These are phyloP conservation scores for Wickerhamiella musiphila DNA, from an alignment of 805 yeast species.

Conservation along the genomic window DNA sequence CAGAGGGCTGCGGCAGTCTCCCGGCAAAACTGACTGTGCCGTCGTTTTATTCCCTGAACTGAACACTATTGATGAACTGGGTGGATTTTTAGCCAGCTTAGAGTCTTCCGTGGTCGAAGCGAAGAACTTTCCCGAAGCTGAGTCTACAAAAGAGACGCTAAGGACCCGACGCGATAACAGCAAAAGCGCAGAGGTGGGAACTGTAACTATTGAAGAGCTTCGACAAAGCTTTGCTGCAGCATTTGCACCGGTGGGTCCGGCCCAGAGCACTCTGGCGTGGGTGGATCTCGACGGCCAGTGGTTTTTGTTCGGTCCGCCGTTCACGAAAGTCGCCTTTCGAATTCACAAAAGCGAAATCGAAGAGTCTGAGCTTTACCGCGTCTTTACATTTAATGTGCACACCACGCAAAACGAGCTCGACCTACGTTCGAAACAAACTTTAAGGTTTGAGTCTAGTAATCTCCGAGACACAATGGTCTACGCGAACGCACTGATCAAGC, in stretches of 20 bases:
- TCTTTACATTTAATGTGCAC: too few relatives aligned
- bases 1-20: constrained; percentile 56
- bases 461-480: background rate
- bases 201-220: too few relatives aligned
- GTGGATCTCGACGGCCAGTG: constrained; percentile 2
- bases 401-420: too few relatives aligned
- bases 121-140: too few relatives aligned
- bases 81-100: too few relatives aligned
- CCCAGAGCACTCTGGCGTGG: constrained; percentile 9
- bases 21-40: constrained; percentile 48
- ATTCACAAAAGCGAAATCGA: too few relatives aligned
- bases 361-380: too few relatives aligned
- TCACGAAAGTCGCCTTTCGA: background rate
- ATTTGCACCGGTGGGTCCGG: constrained; percentile 8
- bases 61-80: background rate
- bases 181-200: too few relatives aligned
- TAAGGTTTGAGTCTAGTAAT: background rate
- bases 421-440: too few relatives aligned
- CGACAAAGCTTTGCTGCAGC: background rate
- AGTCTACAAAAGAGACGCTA: too few relatives aligned
- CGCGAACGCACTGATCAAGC: background rate
- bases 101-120: too few relatives aligned
- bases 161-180: too few relatives aligned
- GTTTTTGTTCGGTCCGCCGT: constrained; percentile 7
- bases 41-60: constrained; percentile 26